Base-by-base conservation (phyloP, 2,329 filamentous ascomycete species). In the Talaromyces sp. region DNA sequence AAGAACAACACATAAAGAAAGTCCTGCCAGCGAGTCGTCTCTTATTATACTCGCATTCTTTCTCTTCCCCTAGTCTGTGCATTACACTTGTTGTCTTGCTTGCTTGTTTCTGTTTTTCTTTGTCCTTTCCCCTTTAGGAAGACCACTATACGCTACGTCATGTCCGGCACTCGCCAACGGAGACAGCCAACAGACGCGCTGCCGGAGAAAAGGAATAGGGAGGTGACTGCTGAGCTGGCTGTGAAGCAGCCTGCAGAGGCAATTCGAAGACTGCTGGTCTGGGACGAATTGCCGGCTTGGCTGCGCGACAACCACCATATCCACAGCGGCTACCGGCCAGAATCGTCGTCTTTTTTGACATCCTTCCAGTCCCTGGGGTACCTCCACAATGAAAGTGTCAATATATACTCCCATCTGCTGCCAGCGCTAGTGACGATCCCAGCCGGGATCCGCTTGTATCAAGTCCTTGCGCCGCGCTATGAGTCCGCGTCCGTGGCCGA, bases 401-500 rank as follows among this genome's bases (percentile, higher is more conserved):
- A 91, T 72, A 89, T 90, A 67, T 90, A 88, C 72, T 82, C 85
- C 3, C 88, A 91, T 71, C 79, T 90, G 12, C 68, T 91, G 46
- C 91, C 91, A 8, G 84, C 88, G 11, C 56, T 88, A 1, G 65
- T 83, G 38, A 86, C 89, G 60, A 69, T 84, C 3, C 68, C 79
- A 7, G 75, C 79, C 1, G 83, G 79, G 1, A 63, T 77, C 12
- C 77, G 82, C 55, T 74, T 92, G 12, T 85, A 87, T 72, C 70
- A 72, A 26, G 74, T 81, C 54, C 75, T 92, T 41, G 79, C 79
- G 12, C 84, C 88, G 41, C 84, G 90, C 9, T 93, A 92, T 69
- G 80, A 79, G 9, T 79, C 81, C 2, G 88, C 89, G 7, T 80
- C 79, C 9, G 62, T 69, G 9, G 76, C 82, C 3, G 91, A 96